Percentiles rank a stretch among this genome's conserved stretches.
Conservation (phyloP, 148 eudicot species). For the Selenicereus undatus region DNA sequence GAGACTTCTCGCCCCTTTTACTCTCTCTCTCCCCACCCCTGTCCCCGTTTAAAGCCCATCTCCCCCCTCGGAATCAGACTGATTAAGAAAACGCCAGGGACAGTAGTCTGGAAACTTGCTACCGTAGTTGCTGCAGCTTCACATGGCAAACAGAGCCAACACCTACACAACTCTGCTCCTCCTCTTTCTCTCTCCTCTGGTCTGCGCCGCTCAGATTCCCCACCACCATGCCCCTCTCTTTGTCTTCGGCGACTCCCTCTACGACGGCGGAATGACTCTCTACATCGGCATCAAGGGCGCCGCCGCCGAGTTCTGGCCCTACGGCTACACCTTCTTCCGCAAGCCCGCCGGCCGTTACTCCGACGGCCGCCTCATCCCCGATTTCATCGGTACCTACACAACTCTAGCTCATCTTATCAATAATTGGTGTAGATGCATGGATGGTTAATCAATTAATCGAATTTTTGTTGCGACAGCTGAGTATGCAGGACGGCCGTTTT, state of each 20-base stretch:
- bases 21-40: too few species aligned
- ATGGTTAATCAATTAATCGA: too few species aligned
- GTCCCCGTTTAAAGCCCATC: too few species aligned
- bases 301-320: slow-evolving; percentile 35
- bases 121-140: not conserved
- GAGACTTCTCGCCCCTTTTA: too few species aligned
- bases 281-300: slow-evolving; percentile 31
- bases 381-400: slow-evolving; percentile 37
- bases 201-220: slow-evolving; percentile 1
- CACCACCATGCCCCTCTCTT: slow-evolving; percentile 27
- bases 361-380: slow-evolving; percentile 52
- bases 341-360: slow-evolving; percentile 41
- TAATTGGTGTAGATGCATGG: too few species aligned
- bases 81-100: not conserved
- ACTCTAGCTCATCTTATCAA: too few species aligned
- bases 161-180: not conserved
- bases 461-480: slow-evolving; percentile 26
- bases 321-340: slow-evolving; percentile 43
- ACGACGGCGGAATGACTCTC: slow-evolving; percentile 42
- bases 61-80: not conserved
- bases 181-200: not conserved
- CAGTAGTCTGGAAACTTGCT: not conserved
- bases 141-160: not conserved
- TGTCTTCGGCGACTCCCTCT: slow-evolving; percentile 55
- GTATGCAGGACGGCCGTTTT: slow-evolving; percentile 36